phyloP scores from a whole-genome alignment of 1,139 yeast genomes.

The Taphrina deformans region DNA sequence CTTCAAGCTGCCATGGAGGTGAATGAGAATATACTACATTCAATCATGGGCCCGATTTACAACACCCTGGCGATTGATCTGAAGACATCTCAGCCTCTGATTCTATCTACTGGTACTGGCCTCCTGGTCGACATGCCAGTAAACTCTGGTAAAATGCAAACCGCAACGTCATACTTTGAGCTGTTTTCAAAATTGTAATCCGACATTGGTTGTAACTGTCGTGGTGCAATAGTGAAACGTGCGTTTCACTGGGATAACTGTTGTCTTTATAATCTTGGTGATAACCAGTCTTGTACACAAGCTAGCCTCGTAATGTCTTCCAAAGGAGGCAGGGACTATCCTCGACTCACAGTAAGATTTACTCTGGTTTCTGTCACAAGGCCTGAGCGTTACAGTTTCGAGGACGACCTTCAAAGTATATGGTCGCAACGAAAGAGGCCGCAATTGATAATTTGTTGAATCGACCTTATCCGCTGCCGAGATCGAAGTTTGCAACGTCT shows the following conservation, averaged over 20 bases:
- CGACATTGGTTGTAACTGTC: too few species aligned
- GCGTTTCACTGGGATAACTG: too few species aligned
- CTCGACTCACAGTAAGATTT: neutral
- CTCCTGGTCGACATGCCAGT: neutral
- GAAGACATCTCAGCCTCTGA: neutral
- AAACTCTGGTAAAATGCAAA: slow-evolving; percentile 1
- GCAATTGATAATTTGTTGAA: neutral
- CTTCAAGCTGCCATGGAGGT: neutral
- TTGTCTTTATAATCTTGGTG: too few species aligned
- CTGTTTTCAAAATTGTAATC: slow-evolving; percentile 1
- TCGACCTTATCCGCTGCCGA: neutral
- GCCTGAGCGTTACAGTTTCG: neutral
- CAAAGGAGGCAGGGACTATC: neutral
- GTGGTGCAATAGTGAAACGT: neutral
- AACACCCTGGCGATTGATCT: neutral
- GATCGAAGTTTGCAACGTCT: neutral
- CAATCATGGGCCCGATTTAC: slow-evolving; percentile 10
- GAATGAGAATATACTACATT: neutral
- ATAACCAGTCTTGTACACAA: neutral
- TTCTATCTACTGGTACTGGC: neutral
- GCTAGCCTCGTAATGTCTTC: neutral
- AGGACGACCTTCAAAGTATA: neutral
- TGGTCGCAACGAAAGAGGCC: neutral
- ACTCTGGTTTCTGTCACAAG: neutral
- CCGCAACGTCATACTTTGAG: slow-evolving; percentile 13